Evolutionary conservation across 768 basidiomycete species (phyloP), one percentile per base, ranked within the genome.

Genomic region (Phanerodontia chrysosporium): DNA sequence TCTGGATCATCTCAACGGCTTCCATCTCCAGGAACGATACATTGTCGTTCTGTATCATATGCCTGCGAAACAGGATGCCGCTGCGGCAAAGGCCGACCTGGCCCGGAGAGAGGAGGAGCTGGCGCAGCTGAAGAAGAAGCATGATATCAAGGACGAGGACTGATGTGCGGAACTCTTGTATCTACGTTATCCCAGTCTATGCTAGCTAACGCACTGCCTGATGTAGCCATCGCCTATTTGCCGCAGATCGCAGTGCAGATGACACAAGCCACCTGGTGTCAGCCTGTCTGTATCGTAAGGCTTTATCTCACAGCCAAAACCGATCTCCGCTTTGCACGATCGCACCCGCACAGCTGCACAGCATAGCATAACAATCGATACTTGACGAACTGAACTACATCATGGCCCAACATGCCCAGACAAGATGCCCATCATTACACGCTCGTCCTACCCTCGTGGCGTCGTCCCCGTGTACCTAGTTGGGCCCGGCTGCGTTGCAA

Each of bases 31-130:
- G 76, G 96, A 97, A 74, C 89, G 96, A 25, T 99, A 98, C 74
- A 96, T 99, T 55, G 96, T 99, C 58, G 96, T 98, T 9, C 77
- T 98, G 28, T 98, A 96, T 69, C 95, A 98, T 70, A 96, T 98
- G 87, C 93, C 95, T 36, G 88, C 93, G n/a, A 92, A 95, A 73
- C 93, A 95, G 68, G 93, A 95, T 66, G 93, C 93, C 1, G 92
- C 93, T 1, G 89, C 92, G 7, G 89, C 90, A 14, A 97, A 97
- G 69, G 91, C 92, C 22, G 96, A 98, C 65, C 75, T 98, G 53
- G 91, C 92, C 14, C 84, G 85, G 65, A 79, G 96, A 67, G 96
- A 98, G 76, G 89, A 94, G 73, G 95, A 96, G 64, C 77, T 98
- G 35, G 85, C 83, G 0, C 85, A 86, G 63, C 78, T 95, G 67